Evolutionary conservation across 768 basidiomycete genomes (phyloP), one percentile per base, ranked within the genome.

Genomic region (Agrocybe pediades): DNA sequence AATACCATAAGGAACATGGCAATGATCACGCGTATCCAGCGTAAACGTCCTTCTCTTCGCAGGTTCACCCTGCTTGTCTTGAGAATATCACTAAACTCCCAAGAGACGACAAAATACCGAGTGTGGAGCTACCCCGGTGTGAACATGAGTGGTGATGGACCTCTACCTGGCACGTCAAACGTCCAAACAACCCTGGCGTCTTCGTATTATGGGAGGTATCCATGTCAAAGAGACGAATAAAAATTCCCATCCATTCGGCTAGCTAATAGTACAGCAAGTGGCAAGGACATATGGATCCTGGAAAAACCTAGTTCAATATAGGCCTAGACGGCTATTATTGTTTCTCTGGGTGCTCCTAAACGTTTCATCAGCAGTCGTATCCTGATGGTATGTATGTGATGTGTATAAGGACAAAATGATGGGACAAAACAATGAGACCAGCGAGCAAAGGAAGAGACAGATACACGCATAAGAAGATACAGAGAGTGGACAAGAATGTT

Each of bases 351-450:
- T 36, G 13, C 33, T 13, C 11, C 13, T 23, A 30, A 23, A 33
- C 30, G 41, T 23, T 51, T 33, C n/a, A 23, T 21, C 16, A 19
- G 55, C 51, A 13, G n/a, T 36, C n/a, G 47, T 24, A 40, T 48
- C 46, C 20, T 43, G 36, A 43, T 41, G 44, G 40, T 29, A 41
- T 36, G 13, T 36, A 36, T 36, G 36, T 36, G 42, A 43, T 51
- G 53, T 43, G 33, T 54, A 56, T 42, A 42, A 26, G 53, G 42
- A 60, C 48, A 60, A 41, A 20, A 9, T 41, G 40, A 42, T 27
- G 42, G 26, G 48, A 51, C 25, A 25, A 39, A 33, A 39, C 19
- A 36, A 30, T n/a, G 29, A 15, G 7, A 30, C 29, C 29, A 30
- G 29, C 15, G 15, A 36, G 33, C 33, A 3, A 5, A n/a, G 33